Conservation (phyloP, 1,139 yeast species). For the Geotrichum candidum region DNA sequence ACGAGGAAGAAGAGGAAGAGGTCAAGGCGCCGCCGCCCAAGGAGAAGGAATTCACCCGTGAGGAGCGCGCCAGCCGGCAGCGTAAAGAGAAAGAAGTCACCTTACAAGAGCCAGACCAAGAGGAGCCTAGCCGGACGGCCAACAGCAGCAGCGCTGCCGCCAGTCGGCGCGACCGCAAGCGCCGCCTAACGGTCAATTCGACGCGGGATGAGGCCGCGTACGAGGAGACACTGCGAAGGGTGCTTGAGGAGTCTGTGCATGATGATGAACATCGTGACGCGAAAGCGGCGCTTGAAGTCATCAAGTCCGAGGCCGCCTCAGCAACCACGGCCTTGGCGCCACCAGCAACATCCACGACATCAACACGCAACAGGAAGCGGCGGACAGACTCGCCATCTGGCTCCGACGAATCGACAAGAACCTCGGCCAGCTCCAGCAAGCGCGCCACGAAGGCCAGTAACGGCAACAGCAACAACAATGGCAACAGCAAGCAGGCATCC, state of each 20-base stretch:
- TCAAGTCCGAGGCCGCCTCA: not conserved
- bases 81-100: not conserved
- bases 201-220: slow-evolving; percentile 46
- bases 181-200: slow-evolving; percentile 14
- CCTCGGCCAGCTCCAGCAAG: slow-evolving; percentile 1
- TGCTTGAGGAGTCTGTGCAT: slow-evolving; percentile 64
- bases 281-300: not conserved
- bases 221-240: slow-evolving; percentile 63
- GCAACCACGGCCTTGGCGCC: slow-evolving; percentile 1
- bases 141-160: not conserved
- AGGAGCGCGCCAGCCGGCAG: slow-evolving; percentile 18
- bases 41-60: slow-evolving; percentile 21
- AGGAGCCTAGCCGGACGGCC: not conserved
- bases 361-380: slow-evolving; percentile 3
- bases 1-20: slow-evolving; percentile 28
- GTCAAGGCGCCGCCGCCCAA: slow-evolving; percentile 21
- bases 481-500: not conserved
- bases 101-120: not conserved
- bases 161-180: slow-evolving; percentile 8
- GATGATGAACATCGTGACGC: slow-evolving; percentile 29
- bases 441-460: slow-evolving; percentile 1
- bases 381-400: slow-evolving; percentile 5
- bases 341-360: not conserved
- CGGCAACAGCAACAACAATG: slow-evolving; percentile 18
- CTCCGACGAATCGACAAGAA: slow-evolving; percentile 7